Evolutionary conservation across 1,284 basidiomycete species (phyloP).

Genomic region (Sporisorium exsertum): DNA sequence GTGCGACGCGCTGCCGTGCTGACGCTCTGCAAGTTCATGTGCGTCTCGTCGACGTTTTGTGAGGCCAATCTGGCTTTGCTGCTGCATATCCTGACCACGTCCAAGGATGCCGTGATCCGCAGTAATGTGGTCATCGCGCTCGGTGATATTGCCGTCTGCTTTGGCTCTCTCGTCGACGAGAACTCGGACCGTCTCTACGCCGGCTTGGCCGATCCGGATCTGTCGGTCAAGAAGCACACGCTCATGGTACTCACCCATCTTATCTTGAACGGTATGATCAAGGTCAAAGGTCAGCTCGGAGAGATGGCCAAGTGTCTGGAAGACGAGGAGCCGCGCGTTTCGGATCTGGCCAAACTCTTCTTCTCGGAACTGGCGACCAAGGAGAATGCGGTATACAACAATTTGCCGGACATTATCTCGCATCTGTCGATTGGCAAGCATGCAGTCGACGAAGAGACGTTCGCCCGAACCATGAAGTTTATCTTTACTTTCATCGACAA

Average conservation of each 20-base stretch:
- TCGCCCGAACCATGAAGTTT: conserved; percentile 92
- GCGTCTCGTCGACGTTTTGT: conserved; percentile 92
- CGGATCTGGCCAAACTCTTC: conserved; percentile 95
- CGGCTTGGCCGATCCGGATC: conserved; percentile 85
- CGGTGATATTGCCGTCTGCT: conserved; percentile 95
- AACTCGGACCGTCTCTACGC: conserved; percentile 95
- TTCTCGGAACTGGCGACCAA: conserved; percentile 94
- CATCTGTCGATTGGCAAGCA: conserved; percentile 93
- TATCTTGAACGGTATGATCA: conserved; percentile 98
- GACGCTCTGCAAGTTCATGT: conserved; percentile 94
- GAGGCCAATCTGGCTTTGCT: conserved; percentile 87
- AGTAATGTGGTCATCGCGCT: conserved; percentile 97
- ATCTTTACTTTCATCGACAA: conserved; percentile 98
- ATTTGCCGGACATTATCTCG: conserved; percentile 77
- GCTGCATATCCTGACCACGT: conserved; percentile 92
- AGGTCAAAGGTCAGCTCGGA: conserved; percentile 97
- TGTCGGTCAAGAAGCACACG: conserved; percentile 97
- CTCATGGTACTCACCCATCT: conserved; percentile 98
- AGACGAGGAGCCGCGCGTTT: conserved; percentile 87
- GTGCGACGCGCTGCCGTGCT: conserved; percentile 88
- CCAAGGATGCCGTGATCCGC: conserved; percentile 86
- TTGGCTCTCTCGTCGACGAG: conserved; percentile 95
- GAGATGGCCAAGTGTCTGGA: conserved; percentile 99
- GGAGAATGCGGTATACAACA: conserved; percentile 99
- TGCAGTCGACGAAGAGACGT: conserved; percentile 90